phyloP scores from a whole-genome alignment of 495 filamentous ascomycete genomes.

The Tuber magnatum region DNA sequence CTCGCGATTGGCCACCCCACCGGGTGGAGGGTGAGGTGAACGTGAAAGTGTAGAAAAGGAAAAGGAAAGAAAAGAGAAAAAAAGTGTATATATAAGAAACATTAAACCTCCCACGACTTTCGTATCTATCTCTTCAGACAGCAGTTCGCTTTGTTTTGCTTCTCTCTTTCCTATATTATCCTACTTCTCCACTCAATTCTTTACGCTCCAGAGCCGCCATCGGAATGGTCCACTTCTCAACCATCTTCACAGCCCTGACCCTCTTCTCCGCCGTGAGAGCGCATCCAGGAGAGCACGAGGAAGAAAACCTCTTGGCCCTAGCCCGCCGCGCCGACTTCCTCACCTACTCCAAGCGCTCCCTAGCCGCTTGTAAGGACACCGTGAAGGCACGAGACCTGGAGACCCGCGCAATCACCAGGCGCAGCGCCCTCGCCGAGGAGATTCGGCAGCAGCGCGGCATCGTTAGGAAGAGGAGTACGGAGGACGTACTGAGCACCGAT shows the following conservation, averaged over 20 bases:
- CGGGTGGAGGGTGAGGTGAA: neutral
- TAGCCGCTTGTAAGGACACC: constrained; percentile 42
- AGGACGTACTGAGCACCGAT: constrained; percentile 43
- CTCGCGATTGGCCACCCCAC: constrained; percentile 1
- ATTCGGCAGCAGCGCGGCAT: constrained; percentile 14
- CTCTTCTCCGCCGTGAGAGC: constrained; percentile 32
- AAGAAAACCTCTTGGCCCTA: constrained; percentile 28
- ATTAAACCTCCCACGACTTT: neutral
- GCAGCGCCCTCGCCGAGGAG: constrained; percentile 42
- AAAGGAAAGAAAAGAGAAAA: neutral
- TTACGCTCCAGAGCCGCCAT: neutral
- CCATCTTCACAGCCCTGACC: constrained; percentile 10
- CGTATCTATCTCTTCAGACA: neutral
- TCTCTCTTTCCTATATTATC: neutral
- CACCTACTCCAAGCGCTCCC: constrained; percentile 41
- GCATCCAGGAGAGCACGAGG: constrained; percentile 43
- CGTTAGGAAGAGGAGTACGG: constrained; percentile 43
- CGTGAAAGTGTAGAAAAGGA: neutral
- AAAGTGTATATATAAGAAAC: neutral
- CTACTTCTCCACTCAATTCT: neutral
- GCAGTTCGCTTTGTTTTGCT: neutral
- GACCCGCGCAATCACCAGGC: constrained; percentile 42
- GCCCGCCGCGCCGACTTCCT: constrained; percentile 39
- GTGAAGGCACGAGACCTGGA: constrained; percentile 39
- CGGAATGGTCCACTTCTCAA: constrained; percentile 21